phyloP scores from a whole-genome alignment of 2,329 filamentous ascomycete species.

The Cryoendolithus antarcticus region DNA sequence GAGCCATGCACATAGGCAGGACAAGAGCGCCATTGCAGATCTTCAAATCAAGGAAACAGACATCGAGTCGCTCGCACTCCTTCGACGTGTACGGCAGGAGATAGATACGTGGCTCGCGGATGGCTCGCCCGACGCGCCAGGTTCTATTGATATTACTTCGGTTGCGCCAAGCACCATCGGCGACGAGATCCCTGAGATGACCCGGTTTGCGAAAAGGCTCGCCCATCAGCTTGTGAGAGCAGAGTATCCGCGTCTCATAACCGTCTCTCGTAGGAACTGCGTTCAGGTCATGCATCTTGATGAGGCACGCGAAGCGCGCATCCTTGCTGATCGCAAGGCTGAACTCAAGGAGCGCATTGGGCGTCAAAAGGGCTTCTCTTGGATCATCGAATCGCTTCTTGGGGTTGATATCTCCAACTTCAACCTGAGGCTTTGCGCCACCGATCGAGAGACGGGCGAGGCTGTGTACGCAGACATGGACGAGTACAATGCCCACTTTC shows the following conservation, averaged over 20 bases:
- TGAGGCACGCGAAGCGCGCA: constrained; percentile 31
- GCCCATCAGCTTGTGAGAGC: constrained; percentile 54
- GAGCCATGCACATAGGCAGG: constrained; percentile 31
- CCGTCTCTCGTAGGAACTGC: constrained; percentile 30
- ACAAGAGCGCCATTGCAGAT: constrained; percentile 28
- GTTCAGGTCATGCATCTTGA: constrained; percentile 32
- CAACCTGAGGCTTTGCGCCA: constrained; percentile 26
- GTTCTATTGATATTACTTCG: constrained; percentile 22
- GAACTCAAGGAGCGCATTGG: constrained; percentile 29
- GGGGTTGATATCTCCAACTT: constrained; percentile 25
- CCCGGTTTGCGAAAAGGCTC: constrained; percentile 50
- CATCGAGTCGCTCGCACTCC: constrained; percentile 38
- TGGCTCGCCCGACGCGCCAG: constrained; percentile 12
- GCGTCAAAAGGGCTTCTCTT: constrained; percentile 36
- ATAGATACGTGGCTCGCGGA: constrained; percentile 36
- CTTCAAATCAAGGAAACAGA: constrained; percentile 42
- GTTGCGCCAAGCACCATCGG: constrained; percentile 8
- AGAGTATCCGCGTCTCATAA: constrained; percentile 41
- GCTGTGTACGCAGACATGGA: constrained; percentile 24
- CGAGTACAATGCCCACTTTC: constrained; percentile 25
- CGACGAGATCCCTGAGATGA: constrained; percentile 26
- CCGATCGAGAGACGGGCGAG: constrained; percentile 23
- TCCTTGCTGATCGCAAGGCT: constrained; percentile 25
- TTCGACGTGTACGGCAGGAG: constrained; percentile 32
- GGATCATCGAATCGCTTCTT: constrained; percentile 37